Percentiles rank a stretch among this genome's conserved stretches.
These are phyloP conservation scores for Aureobasidium subglaciale DNA, from an alignment of 2,329 filamentous ascomycete species.

Conservation along the genomic window DNA sequence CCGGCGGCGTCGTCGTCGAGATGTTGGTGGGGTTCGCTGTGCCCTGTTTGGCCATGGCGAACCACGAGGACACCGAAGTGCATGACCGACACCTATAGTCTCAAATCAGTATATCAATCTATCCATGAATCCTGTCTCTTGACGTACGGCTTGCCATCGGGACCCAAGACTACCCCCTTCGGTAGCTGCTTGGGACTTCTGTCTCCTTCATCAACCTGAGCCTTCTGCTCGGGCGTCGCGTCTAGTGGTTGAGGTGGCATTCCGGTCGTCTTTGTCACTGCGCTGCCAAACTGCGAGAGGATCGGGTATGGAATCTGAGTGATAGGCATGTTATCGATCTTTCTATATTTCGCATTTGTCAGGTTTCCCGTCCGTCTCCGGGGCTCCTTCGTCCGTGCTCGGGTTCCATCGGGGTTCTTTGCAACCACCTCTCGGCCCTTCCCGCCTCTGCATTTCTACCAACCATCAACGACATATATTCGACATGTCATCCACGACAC, in stretches of 20 bases:
- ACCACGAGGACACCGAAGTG: slow-evolving; percentile 54
- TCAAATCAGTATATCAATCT: slow-evolving; percentile 7
- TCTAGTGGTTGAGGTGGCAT: slow-evolving; percentile 32
- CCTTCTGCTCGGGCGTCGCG: slow-evolving; percentile 24
- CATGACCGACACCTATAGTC: slow-evolving; percentile 60
- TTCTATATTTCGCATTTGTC: slow-evolving; percentile 16
- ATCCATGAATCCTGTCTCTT: not conserved
- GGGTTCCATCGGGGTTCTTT: slow-evolving; percentile 3
- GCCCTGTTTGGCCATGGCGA: slow-evolving; percentile 50
- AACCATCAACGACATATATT: not conserved
- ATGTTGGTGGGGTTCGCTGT: slow-evolving; percentile 22
- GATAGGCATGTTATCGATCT: slow-evolving; percentile 27
- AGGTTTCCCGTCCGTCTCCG: not conserved
- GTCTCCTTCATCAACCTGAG: slow-evolving; percentile 21
- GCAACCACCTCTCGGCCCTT: slow-evolving; percentile 6
- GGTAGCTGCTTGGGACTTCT: slow-evolving; percentile 49
- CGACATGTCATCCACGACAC: slow-evolving; percentile 6
- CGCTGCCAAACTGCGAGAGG: slow-evolving; percentile 32
- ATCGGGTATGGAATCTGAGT: slow-evolving; percentile 32
- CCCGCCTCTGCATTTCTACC: slow-evolving; percentile 4
- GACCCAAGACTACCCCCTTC: slow-evolving; percentile 67
- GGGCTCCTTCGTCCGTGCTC: slow-evolving; percentile 11
- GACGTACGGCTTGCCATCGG: slow-evolving; percentile 77
- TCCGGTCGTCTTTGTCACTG: slow-evolving; percentile 31
- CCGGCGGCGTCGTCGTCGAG: slow-evolving; percentile 30